Evolutionary conservation across 257 asterid genomes (phyloP), one percentile per base, ranked within the genome.

Genomic region (Solanum pinnatisectum): DNA sequence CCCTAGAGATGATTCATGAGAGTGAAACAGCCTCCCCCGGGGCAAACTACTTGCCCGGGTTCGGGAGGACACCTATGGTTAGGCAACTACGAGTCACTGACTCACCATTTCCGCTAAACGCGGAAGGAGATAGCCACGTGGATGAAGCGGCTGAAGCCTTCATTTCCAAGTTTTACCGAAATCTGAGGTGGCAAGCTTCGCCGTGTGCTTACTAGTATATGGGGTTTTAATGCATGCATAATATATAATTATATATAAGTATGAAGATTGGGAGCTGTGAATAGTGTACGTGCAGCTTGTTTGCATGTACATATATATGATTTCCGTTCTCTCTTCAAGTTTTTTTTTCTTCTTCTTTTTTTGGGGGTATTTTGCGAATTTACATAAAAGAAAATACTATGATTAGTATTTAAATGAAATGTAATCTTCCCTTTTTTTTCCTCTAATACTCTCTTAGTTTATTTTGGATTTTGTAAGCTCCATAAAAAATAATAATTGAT

Each of bases 11-110:
- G 89, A 36, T 93, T 85, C 81, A 68, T 68, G 74, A 86, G 59
- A 94, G 94, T 23, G 93, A 92, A 20, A 90, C 92, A 14, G 92
- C 96, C 11, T 94, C 98, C 0, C 98, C 98, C 35, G 97, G 91
- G 1, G 30, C 3, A 1, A 22, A 74, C 7, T 74, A 36, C n/a
- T 90, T 94, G 0, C 97, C 98, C 4, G 97, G 97, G 23, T 94
- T 94, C 49, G 98, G 97, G 67, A 92, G 88, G 84, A 94, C 93
- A 76, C 98, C 98, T 16, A 59, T 92, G 92, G 98, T 94, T 87
- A 90, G 98, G 91, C 96, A 94, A 90, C 93, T 95, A 63, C 92
- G 98, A 92, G 88, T 94, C 16, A 94, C 96, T 3, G 98, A 95
- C 37, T 95, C 98, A 7, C 97, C 98, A 2, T 94, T 87, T 13